Evolutionary conservation across 805 yeast genomes (phyloP), one percentile per base, ranked within the genome.

Genomic region (Pichia rugopelliculosa): DNA sequence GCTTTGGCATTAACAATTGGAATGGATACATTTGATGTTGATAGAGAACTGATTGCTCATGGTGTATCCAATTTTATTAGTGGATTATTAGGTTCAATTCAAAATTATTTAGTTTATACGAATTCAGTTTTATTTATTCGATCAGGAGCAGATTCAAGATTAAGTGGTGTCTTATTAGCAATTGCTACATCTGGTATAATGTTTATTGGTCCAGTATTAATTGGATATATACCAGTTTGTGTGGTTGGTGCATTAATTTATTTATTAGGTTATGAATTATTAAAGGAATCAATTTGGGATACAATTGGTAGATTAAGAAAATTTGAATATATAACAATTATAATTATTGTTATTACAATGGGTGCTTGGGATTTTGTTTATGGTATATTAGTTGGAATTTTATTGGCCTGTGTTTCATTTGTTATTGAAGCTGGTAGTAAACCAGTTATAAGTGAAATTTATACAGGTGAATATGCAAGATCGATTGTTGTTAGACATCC

Each of bases 171-270:
- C n/a, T 69, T 93, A 73, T 72, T 93, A 45, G 96, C 96, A 0
- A 55, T 77, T 4, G 91, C 90, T 2, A 93, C 99, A 0, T 76
- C 77, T 20, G 75, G 74, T 2, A 82, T 93, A 10, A 85, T 93
- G 95, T 59, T 85, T 24, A 77, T 82, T 9, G 99, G 99, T 0
- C 97, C 98, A 0, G 85, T 76, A 1, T 82, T 91, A n/a, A 87
- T 93, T 59, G 96, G 96, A 0, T 87, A 71, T 60, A 93, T 93
- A 42, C 99, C 99, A 0, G 87, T 93, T 15, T 86, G 96, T 68
- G 97, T 93, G 36, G 99, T 93, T 23, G 98, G 97, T 0, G 79
- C 96, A 0, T 75, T 93, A 49, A 93, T 93, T 53, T 93, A 85
- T 65, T 68, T 93, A 49, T 72, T 93, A 42, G 99, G 99, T 1